Conservation (phyloP, 805 yeast genomes). For the Nakazawaea peltata region DNA sequence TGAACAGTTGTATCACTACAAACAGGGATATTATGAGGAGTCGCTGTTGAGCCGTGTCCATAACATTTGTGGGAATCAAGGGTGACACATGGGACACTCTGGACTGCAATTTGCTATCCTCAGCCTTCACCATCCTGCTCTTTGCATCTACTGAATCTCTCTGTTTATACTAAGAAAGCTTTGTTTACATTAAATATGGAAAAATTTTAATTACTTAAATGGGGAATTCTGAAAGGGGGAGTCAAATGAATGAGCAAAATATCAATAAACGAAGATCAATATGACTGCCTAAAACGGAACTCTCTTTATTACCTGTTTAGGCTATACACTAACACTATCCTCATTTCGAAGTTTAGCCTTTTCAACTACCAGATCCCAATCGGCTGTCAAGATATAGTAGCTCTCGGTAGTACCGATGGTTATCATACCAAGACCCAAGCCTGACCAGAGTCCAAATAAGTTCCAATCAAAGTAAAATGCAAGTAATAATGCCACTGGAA, state of each 20-base stretch:
- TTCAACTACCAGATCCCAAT: constrained; percentile 44
- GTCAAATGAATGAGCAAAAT: no score
- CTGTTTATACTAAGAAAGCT: background rate
- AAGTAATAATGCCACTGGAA: constrained; percentile 58
- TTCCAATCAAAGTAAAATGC: constrained; percentile 40
- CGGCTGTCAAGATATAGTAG: constrained; percentile 34
- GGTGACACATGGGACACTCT: constrained; percentile 24
- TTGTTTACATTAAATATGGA: background rate
- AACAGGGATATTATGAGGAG: constrained; percentile 58
- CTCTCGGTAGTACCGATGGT: constrained; percentile 44
- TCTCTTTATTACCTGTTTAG: no score
- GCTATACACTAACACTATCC: no score
- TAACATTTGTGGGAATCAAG: constrained; percentile 53
- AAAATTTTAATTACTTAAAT: no score
- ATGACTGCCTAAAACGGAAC: no score
- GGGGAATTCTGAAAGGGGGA: no score
- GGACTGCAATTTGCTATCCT: no score
- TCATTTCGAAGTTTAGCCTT: constrained; percentile 21
- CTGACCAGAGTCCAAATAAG: constrained; percentile 66
- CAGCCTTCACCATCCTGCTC: background rate
- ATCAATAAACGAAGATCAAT: no score
- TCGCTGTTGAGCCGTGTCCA: constrained; percentile 77
- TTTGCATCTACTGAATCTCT: background rate
- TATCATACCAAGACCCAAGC: constrained; percentile 58
- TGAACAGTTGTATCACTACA: constrained; percentile 76